Conservation (phyloP, 768 basidiomycete genomes). For the Russula compacta region DNA sequence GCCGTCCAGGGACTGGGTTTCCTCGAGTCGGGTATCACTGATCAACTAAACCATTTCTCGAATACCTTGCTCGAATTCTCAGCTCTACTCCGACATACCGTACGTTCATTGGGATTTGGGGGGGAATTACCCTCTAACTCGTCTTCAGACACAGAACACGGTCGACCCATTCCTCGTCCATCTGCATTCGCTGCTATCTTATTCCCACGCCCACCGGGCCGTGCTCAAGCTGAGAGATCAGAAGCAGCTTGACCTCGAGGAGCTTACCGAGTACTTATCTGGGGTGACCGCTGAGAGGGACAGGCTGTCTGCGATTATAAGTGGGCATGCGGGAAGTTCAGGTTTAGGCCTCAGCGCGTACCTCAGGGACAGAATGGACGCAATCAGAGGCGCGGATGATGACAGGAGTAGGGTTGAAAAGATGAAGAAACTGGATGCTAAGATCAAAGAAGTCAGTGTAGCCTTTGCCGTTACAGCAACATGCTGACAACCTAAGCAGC, state of each 20-base stretch:
- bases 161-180: slow-evolving; percentile 88
- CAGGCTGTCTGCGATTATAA: slow-evolving; percentile 79
- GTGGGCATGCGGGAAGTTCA: slow-evolving; percentile 78
- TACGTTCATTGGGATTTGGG: slow-evolving; percentile 29
- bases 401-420: slow-evolving; percentile 88
- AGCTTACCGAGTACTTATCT: slow-evolving; percentile 88
- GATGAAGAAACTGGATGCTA: slow-evolving; percentile 85
- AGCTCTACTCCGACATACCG: slow-evolving; percentile 75
- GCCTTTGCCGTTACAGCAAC: background rate
- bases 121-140: background rate
- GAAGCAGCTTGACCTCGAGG: slow-evolving; percentile 98
- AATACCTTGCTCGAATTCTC: slow-evolving; percentile 95
- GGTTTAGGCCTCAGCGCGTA: slow-evolving; percentile 84
- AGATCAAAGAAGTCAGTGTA: slow-evolving; percentile 82
- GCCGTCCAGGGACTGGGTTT: slow-evolving; percentile 96
- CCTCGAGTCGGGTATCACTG: slow-evolving; percentile 96
- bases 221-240: slow-evolving; percentile 94
- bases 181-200: slow-evolving; percentile 86
- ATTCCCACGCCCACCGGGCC: slow-evolving; percentile 87
- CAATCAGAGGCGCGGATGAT: slow-evolving; percentile 85
- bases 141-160: slow-evolving; percentile 68
- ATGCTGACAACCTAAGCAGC: slow-evolving; percentile 35
- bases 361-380: slow-evolving; percentile 86
- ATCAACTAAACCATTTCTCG: slow-evolving; percentile 93
- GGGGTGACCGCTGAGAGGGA: slow-evolving; percentile 92